These are phyloP conservation scores for Kodamaea restingae DNA, from an alignment of 805 yeast species.

Conservation along the genomic window DNA sequence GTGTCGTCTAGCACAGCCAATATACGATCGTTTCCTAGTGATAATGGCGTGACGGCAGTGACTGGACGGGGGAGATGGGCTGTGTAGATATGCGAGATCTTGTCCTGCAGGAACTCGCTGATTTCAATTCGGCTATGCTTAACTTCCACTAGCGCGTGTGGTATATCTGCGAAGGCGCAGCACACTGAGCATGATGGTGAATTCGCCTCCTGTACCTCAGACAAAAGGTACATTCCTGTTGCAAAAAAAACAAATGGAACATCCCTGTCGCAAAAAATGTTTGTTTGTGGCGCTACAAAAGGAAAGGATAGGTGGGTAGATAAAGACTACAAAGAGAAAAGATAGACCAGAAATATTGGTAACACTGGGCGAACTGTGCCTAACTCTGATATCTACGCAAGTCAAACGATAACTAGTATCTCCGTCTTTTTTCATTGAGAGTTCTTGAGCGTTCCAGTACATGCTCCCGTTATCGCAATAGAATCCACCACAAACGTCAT, in stretches of 20 bases:
- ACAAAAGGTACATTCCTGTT: slow-evolving; percentile 15
- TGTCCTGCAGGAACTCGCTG: background rate
- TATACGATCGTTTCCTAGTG: background rate
- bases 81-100: background rate
- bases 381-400: no score
- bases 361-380: no score
- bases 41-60: slow-evolving; percentile 4
- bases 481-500: no score
- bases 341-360: no score
- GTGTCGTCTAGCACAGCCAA: slow-evolving; percentile 5
- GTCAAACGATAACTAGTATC: no score
- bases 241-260: background rate
- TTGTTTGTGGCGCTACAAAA: background rate
- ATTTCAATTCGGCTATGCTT: slow-evolving; percentile 4
- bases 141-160: slow-evolving; percentile 7
- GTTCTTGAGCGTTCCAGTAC: no score
- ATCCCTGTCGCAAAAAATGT: no score
- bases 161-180: slow-evolving; percentile 7
- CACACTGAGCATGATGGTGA: slow-evolving; percentile 13
- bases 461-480: no score
- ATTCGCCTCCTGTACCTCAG: slow-evolving; percentile 17
- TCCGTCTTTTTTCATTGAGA: no score
- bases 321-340: no score
- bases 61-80: background rate
- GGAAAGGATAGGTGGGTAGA: no score